These are phyloP conservation scores for Candida peoriensis DNA, from an alignment of 805 yeast species.

Conservation along the genomic window DNA sequence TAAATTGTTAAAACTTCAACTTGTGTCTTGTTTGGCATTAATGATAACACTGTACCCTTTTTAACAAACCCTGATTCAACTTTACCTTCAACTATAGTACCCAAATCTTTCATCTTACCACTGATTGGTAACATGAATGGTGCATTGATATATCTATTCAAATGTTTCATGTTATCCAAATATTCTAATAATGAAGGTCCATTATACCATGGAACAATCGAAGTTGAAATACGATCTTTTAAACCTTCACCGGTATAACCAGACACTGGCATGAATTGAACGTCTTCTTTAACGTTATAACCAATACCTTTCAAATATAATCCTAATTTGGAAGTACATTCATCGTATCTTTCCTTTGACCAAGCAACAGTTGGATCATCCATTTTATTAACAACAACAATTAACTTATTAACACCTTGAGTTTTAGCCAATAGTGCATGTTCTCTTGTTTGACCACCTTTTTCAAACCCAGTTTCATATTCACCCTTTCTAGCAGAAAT, in stretches of 20 bases:
- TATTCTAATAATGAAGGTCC: conserved; percentile 92
- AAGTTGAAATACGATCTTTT: conserved; percentile 72
- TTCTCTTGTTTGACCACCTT: conserved; percentile 98
- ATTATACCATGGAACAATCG: conserved; percentile 84
- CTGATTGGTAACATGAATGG: conserved; percentile 97
- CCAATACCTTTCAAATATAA: conserved; percentile 84
- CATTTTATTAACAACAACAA: conserved; percentile 97
- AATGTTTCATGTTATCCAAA: conserved; percentile 75
- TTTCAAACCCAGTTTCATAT: conserved; percentile 98
- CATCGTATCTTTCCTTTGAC: conserved; percentile 95
- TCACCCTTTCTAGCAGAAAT: conserved; percentile 99
- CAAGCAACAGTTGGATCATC: conserved; percentile 96
- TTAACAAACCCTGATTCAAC: conserved; percentile 92
- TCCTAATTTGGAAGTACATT: conserved; percentile 82
- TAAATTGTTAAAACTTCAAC: conserved; percentile 85
- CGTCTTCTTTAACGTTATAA: conserved; percentile 77
- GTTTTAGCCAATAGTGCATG: conserved; percentile 97
- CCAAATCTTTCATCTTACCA: conserved; percentile 93
- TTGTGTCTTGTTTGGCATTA: conserved; percentile 87
- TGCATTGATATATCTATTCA: conserved; percentile 82
- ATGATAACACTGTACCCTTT: conserved; percentile 65
- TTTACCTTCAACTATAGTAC: conserved; percentile 97
- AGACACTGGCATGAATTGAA: conserved; percentile 92
- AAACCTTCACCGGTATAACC: conserved; percentile 97
- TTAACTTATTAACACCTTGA: conserved; percentile 92